These are phyloP conservation scores for Gomphus bonarii DNA, from an alignment of 1,284 basidiomycete species.

Conservation along the genomic window DNA sequence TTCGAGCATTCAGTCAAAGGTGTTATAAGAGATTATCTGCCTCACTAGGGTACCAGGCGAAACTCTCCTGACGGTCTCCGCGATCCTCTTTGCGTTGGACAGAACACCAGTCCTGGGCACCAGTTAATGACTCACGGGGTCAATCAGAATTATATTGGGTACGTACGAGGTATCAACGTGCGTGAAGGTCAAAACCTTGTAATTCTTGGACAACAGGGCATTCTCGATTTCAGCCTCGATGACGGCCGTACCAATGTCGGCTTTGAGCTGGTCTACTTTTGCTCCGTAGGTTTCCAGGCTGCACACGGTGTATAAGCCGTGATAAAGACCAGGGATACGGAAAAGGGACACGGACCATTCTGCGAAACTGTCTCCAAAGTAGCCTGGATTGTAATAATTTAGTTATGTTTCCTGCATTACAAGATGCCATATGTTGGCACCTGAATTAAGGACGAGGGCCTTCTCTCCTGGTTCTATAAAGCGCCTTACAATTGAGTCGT, in stretches of 20 bases:
- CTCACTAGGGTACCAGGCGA: slow-evolving; percentile 80
- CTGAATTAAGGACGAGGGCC: slow-evolving; percentile 62
- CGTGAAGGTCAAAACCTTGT: slow-evolving; percentile 88
- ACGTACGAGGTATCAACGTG: slow-evolving; percentile 91
- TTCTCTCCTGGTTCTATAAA: slow-evolving; percentile 58
- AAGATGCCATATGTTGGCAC: slow-evolving; percentile 1
- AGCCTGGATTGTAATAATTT: slow-evolving; percentile 40
- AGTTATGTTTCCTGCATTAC: slow-evolving; percentile 25
- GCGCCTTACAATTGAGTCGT: not conserved
- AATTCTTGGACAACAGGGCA: slow-evolving; percentile 76
- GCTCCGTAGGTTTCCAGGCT: slow-evolving; percentile 87
- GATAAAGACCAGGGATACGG: slow-evolving; percentile 1
- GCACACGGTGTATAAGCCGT: not conserved
- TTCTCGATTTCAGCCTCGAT: slow-evolving; percentile 51
- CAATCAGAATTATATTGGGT: not conserved
- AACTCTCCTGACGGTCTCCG: slow-evolving; percentile 62
- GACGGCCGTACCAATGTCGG: slow-evolving; percentile 75
- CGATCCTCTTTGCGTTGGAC: slow-evolving; percentile 75
- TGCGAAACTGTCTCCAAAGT: slow-evolving; percentile 81
- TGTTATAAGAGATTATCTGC: not conserved
- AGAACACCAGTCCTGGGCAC: slow-evolving; percentile 52
- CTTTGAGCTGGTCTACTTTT: slow-evolving; percentile 78
- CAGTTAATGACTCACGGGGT: not conserved
- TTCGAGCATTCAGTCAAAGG: slow-evolving; percentile 4
- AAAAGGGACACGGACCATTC: slow-evolving; percentile 49